These are phyloP conservation scores for Aspergillus sclerotialis DNA, from an alignment of 2,329 filamentous ascomycete species.

Conservation along the genomic window DNA sequence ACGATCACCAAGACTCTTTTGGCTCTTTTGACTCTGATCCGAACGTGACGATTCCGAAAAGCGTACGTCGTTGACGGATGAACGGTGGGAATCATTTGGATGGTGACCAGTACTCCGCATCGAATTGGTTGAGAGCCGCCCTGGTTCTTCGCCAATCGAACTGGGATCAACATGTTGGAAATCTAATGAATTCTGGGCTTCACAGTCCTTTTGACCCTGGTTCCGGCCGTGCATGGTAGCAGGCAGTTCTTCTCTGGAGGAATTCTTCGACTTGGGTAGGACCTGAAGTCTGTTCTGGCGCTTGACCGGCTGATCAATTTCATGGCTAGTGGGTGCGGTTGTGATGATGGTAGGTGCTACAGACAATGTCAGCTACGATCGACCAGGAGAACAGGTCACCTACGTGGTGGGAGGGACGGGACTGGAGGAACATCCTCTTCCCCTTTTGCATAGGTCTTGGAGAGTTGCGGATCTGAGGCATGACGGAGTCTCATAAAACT, in stretches of 20 bases:
- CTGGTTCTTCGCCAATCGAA: constrained; percentile 54
- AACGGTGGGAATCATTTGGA: constrained; percentile 54
- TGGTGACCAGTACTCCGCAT: constrained; percentile 48
- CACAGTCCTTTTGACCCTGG: constrained; percentile 9
- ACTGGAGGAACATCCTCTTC: constrained; percentile 46
- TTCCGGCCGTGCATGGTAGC: constrained; percentile 6
- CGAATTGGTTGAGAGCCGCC: constrained; percentile 43
- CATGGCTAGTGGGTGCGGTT: constrained; percentile 59
- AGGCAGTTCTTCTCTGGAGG: constrained; percentile 24
- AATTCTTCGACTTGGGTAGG: constrained; percentile 25
- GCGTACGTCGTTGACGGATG: constrained; percentile 57
- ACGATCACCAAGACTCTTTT: no score
- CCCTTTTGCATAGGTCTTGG: constrained; percentile 61
- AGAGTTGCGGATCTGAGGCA: constrained; percentile 86
- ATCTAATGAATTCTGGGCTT: constrained; percentile 19
- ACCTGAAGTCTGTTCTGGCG: constrained; percentile 36
- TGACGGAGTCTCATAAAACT: constrained; percentile 77
- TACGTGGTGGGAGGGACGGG: constrained; percentile 32
- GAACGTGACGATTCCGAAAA: constrained; percentile 85
- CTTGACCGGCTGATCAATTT: constrained; percentile 43
- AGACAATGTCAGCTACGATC: constrained; percentile 5
- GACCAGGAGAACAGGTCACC: constrained; percentile 14
- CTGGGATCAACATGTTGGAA: constrained; percentile 23
- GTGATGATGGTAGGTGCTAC: constrained; percentile 47
- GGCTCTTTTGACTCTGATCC: constrained; percentile 75